phyloP scores from a whole-genome alignment of 2,329 filamentous ascomycete species.

The Tolypocladium pustulatum region DNA sequence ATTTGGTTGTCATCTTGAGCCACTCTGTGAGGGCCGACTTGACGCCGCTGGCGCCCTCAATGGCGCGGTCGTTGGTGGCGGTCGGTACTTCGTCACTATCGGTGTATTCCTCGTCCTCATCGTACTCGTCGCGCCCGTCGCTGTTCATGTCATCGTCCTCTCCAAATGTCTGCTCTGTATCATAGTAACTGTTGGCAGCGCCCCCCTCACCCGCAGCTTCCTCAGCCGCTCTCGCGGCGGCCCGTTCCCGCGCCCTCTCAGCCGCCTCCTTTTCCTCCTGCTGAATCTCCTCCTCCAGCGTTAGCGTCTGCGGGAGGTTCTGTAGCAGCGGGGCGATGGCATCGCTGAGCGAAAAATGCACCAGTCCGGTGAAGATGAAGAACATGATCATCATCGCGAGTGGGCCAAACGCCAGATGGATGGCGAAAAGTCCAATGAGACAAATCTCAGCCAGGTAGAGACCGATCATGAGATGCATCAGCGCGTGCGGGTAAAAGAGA shows the following conservation, averaged over 20 bases:
- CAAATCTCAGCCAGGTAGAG: constrained; percentile 76
- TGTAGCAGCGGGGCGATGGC: constrained; percentile 67
- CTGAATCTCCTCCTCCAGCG: constrained; percentile 41
- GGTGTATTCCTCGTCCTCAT: constrained; percentile 15
- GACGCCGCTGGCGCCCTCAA: constrained; percentile 28
- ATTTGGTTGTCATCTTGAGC: constrained; percentile 25
- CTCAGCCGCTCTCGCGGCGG: constrained; percentile 11
- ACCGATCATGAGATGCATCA: constrained; percentile 77
- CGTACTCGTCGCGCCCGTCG: constrained; percentile 19
- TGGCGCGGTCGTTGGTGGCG: constrained; percentile 16
- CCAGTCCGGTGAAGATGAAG: constrained; percentile 64
- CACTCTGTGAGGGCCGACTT: constrained; percentile 19
- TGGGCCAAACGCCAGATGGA: constrained; percentile 56
- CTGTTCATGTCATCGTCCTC: constrained; percentile 16
- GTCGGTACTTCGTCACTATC: constrained; percentile 10
- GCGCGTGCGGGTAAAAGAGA: constrained; percentile 73
- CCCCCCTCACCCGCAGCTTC: constrained; percentile 8
- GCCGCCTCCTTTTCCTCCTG: constrained; percentile 37
- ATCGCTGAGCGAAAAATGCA: constrained; percentile 63
- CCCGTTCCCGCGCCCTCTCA: constrained; percentile 10
- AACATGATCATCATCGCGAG: constrained; percentile 67
- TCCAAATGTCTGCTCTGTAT: constrained; percentile 22
- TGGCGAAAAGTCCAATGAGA: constrained; percentile 73
- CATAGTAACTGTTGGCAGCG: constrained; percentile 24
- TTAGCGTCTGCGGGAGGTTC: constrained; percentile 66